Evolutionary conservation across 805 yeast species (phyloP).

Genomic region (Kazachstania taianensis): DNA sequence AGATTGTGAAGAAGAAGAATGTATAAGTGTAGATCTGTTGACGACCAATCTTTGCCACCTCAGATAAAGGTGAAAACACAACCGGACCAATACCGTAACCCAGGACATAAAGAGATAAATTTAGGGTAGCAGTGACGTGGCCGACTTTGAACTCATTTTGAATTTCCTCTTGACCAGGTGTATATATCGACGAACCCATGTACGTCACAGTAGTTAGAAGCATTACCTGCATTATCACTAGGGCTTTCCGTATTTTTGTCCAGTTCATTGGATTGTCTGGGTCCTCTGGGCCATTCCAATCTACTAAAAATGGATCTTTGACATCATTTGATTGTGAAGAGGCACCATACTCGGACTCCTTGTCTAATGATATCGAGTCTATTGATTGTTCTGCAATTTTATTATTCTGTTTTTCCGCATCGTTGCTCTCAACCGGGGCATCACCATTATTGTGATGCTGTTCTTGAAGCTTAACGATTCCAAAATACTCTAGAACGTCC

Average conservation of each 20-base stretch:
- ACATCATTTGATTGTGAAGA: background rate
- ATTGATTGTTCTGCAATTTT: background rate
- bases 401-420: background rate
- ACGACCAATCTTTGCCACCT: constrained; percentile 44
- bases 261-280: constrained; percentile 51
- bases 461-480: constrained; percentile 11
- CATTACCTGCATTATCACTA: constrained; percentile 33
- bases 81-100: constrained; percentile 58
- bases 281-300: constrained; percentile 32
- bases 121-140: constrained; percentile 37
- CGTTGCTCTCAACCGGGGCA: background rate
- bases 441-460: constrained; percentile 3
- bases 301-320: constrained; percentile 23
- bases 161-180: constrained; percentile 41
- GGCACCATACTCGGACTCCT: background rate
- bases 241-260: constrained; percentile 34
- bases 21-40: constrained; percentile 40
- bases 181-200: constrained; percentile 46
- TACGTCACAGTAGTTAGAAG: constrained; percentile 43
- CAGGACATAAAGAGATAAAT: constrained; percentile 44
- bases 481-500: constrained; percentile 16
- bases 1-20: constrained; percentile 36
- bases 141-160: constrained; percentile 38
- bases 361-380: background rate
- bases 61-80: constrained; percentile 49